Evolutionary conservation across 1,284 basidiomycete genomes (phyloP).

Genomic region (Peniophora sp.): DNA sequence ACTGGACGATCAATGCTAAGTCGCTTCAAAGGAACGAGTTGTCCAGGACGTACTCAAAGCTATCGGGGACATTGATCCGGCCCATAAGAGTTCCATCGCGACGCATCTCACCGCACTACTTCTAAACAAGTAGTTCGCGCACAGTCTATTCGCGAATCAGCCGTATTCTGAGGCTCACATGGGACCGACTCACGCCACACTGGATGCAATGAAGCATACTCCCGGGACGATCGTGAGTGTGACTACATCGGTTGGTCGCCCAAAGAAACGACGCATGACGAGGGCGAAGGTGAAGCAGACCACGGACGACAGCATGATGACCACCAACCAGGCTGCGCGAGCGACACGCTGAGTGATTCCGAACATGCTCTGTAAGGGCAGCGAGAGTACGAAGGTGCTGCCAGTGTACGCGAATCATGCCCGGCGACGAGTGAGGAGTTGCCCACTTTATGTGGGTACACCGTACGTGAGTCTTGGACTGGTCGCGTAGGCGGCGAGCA

Average conservation of each 20-base stretch:
- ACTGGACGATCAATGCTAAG: slow-evolving; percentile 4
- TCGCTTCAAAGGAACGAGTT: neutral
- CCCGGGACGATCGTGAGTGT: slow-evolving; percentile 9
- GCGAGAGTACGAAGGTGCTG: too few relatives aligned
- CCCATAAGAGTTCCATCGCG: slow-evolving; percentile 13
- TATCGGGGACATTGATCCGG: slow-evolving; percentile 9
- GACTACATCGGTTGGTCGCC: slow-evolving; percentile 9
- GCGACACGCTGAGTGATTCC: too few relatives aligned
- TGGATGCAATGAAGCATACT: slow-evolving; percentile 6
- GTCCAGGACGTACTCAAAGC: slow-evolving; percentile 6
- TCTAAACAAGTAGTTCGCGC: slow-evolving; percentile 6
- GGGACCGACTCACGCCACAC: slow-evolving; percentile 2
- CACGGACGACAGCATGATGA: too few relatives aligned
- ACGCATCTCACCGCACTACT: slow-evolving; percentile 6
- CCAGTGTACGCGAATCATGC: too few relatives aligned
- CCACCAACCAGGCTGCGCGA: too few relatives aligned
- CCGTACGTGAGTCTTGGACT: too few relatives aligned
- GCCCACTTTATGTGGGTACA: too few relatives aligned
- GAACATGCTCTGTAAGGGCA: too few relatives aligned
- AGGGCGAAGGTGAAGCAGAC: neutral
- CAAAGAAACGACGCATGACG: slow-evolving; percentile 1
- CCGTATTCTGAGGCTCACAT: neutral
- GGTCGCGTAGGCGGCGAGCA: too few relatives aligned
- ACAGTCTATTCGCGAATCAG: slow-evolving; percentile 1
- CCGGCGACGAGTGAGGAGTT: too few relatives aligned